Evolutionary conservation across 306 rosid genomes (phyloP), one percentile per base, ranked within the genome.

Genomic region (Vigna unguiculata): DNA sequence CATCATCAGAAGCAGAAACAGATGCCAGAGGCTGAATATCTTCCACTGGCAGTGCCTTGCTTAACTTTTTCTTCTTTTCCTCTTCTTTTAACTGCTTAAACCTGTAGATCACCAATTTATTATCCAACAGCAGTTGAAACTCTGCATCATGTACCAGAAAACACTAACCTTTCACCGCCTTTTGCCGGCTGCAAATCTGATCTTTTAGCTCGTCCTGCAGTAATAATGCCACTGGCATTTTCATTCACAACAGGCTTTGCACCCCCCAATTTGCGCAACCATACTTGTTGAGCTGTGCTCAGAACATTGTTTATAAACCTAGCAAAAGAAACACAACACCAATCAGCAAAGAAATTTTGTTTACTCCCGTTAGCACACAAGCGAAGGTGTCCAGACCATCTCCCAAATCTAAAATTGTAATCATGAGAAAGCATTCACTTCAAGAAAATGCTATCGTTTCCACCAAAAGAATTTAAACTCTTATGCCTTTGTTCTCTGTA

Each of bases 281-380:
- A 96, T 83, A 96, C 88, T 86, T 96, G 99, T 86, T 96, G 98
- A 71, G 98, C 97, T 16, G 99, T 96, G 90, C 97, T 96, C 70
- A 96, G 93, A 72, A 96, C 85, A 69, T 96, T 96, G 85, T 96
- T 96, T 60, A 88, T 88, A 78, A 96, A 91, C 99, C 99, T 96
- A 69, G 38, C 11, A 76, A 81, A 38, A 74, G 70, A 69, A 76
- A 55, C 22, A 54, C 65, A 54, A 63, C 53, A 54, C 36, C 63
- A 71, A 34, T 20, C 24, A 64, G 65, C 57, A 46, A 64, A 16
- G 16, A 64, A 77, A 77, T 63, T 71, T 77, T 76, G 49, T 4
- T 48, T 53, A 49, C 57, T 51, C 16, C 47, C 19, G 13, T 47
- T 46, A 30, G 77, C 45, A 55, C 20, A 51, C 30, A 48, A 76